Conservation (phyloP, 2,329 filamentous ascomycete genomes). For the Dothistroma septosporum region DNA sequence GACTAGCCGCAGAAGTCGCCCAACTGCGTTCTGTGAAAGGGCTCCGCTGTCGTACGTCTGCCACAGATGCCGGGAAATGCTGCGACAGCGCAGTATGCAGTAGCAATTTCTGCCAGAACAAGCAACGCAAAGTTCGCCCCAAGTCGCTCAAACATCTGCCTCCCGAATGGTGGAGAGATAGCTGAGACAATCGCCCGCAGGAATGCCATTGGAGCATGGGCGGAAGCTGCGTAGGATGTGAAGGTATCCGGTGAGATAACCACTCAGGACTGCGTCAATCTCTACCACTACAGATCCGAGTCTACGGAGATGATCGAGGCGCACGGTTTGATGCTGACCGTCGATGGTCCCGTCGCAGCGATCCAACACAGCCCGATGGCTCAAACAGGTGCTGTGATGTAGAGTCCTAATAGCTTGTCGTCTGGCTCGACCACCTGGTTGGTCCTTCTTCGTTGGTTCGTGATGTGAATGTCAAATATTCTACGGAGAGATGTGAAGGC, state of each 20-base stretch:
- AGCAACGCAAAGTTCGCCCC: conserved; percentile 41
- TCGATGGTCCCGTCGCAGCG: conserved; percentile 47
- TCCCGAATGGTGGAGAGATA: conserved; percentile 40
- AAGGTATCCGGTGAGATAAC: conserved; percentile 47
- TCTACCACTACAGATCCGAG: conserved; percentile 50
- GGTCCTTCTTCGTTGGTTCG: conserved; percentile 25
- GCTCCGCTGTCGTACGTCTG: conserved; percentile 10
- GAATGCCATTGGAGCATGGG: conserved; percentile 42
- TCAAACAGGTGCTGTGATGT: conserved; percentile 43
- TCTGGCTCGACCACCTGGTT: conserved; percentile 39
- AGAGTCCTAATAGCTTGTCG: conserved; percentile 48
- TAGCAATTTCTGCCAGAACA: conserved; percentile 41
- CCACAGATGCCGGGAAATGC: conserved; percentile 8
- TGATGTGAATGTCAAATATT: conserved; percentile 40
- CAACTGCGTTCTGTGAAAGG: conserved; percentile 13
- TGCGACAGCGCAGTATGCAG: conserved; percentile 21
- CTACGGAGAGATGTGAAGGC: conserved; percentile 42
- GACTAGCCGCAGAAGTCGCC: conserved; percentile 8
- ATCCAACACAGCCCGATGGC: conserved; percentile 46
- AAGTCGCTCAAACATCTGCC: conserved; percentile 39
- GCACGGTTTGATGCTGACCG: conserved; percentile 29
- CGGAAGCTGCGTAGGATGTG: conserved; percentile 43
- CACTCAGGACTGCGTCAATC: conserved; percentile 40
- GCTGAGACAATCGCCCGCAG: conserved; percentile 40
- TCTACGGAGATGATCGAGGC: conserved; percentile 29